phyloP scores from a whole-genome alignment of 768 basidiomycete genomes.

The Naganishia vishniacii region DNA sequence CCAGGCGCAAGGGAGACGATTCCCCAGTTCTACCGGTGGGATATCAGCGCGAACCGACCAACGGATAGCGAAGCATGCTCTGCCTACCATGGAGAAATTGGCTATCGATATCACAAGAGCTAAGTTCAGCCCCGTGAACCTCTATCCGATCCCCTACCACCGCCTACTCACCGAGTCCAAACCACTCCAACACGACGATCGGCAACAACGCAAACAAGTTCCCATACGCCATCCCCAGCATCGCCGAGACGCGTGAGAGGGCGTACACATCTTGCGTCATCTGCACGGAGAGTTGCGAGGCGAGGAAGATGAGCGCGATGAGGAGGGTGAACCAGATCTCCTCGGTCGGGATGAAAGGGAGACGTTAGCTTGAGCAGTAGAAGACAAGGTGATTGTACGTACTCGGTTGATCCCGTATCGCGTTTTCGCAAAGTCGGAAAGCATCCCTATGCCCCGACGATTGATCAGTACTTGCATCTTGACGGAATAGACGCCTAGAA shows the following conservation, averaged over 20 bases:
- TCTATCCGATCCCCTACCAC: too few relatives aligned
- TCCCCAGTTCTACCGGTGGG: conserved; percentile 72
- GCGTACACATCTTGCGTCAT: conserved; percentile 57
- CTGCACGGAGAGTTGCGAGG: conserved; percentile 64
- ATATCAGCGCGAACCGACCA: neutral
- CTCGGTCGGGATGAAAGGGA: neutral
- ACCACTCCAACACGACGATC: conserved; percentile 79
- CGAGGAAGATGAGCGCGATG: conserved; percentile 63
- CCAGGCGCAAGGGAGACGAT: conserved; percentile 65
- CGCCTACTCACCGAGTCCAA: conserved; percentile 65
- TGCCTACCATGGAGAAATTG: conserved; percentile 10
- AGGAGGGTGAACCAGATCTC: conserved; percentile 52
- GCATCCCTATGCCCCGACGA: conserved; percentile 30
- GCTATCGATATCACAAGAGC: too few relatives aligned
- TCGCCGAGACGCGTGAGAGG: conserved; percentile 61
- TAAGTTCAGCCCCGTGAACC: too few relatives aligned
- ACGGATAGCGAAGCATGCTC: too few relatives aligned
- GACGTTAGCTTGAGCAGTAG: neutral
- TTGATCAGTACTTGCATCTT: too few relatives aligned
- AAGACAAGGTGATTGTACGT: neutral
- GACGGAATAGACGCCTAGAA: too few relatives aligned
- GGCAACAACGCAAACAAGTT: conserved; percentile 67
- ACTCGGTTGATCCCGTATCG: conserved; percentile 38
- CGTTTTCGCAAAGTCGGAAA: conserved; percentile 43
- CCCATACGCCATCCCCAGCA: conserved; percentile 67